A percentile compares a stretch with the other conserved stretches of the same genome.
These are phyloP conservation scores for Casaregolazyma suthepensis DNA, from an alignment of 1,139 yeast genomes.

Conservation along the genomic window DNA sequence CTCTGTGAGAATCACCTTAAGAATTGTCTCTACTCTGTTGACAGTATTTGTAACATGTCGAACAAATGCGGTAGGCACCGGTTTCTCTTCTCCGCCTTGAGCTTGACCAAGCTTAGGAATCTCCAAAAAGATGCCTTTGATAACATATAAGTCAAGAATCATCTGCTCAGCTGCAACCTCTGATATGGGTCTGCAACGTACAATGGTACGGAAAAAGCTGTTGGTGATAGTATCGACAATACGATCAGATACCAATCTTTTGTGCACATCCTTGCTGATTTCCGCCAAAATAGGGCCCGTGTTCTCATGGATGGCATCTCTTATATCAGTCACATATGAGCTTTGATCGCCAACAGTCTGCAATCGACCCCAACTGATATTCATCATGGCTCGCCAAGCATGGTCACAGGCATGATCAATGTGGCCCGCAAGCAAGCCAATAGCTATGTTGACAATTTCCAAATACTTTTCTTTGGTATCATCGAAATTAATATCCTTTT, in stretches of 20 bases:
- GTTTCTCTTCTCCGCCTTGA: constrained; percentile 1
- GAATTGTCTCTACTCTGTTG: constrained; percentile 51
- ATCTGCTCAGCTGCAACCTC: constrained; percentile 77
- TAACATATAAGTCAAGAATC: constrained; percentile 58
- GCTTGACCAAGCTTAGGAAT: constrained; percentile 39
- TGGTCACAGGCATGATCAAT: constrained; percentile 57
- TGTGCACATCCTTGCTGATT: constrained; percentile 64
- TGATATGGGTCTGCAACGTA: constrained; percentile 56
- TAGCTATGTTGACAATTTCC: constrained; percentile 53
- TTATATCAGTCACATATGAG: constrained; percentile 57
- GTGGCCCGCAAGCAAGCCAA: constrained; percentile 51
- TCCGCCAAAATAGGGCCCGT: constrained; percentile 49
- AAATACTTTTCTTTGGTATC: constrained; percentile 50
- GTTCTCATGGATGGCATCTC: constrained; percentile 42
- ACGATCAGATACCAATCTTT: constrained; percentile 69
- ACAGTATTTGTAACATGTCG: constrained; percentile 48
- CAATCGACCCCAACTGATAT: constrained; percentile 66
- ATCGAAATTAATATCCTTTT: constrained; percentile 45
- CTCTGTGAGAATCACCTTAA: constrained; percentile 61
- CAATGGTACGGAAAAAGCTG: constrained; percentile 54
- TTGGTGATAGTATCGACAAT: constrained; percentile 58
- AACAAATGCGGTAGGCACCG: constrained; percentile 39
- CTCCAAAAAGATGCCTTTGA: constrained; percentile 50
- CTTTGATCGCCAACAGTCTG: constrained; percentile 65
- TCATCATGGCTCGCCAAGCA: constrained; percentile 81